A percentile compares a stretch with the other conserved stretches of the same genome.
Conservation (phyloP, 495 filamentous ascomycete genomes). For the Podospora sp. region DNA sequence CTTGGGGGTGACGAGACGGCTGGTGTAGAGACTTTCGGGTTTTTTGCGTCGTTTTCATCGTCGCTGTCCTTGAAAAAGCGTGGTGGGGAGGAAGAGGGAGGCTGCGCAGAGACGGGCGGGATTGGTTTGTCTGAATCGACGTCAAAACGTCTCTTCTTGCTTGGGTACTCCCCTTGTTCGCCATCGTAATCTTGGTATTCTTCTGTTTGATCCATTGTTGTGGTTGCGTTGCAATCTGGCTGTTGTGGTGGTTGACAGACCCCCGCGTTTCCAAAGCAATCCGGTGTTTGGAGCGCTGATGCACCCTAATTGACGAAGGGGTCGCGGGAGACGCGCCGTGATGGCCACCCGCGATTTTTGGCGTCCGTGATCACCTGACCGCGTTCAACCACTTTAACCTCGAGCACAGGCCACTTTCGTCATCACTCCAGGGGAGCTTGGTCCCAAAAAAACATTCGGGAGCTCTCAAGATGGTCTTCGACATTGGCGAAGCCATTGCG, state of each 20-base stretch:
- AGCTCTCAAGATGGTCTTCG: neutral
- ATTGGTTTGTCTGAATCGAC: too few species aligned
- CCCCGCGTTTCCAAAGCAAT: neutral
- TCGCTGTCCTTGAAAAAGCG: neutral
- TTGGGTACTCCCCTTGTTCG: conserved; percentile 58
- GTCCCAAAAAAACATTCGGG: neutral
- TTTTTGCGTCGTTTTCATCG: neutral
- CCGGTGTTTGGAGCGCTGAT: neutral
- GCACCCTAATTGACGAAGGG: neutral
- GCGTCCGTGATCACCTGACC: conserved; percentile 37
- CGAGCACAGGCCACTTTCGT: conserved; percentile 19
- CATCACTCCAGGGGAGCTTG: neutral
- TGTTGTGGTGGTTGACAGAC: neutral
- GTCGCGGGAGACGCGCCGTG: conserved; percentile 19
- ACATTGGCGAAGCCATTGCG: neutral
- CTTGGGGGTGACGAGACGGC: neutral
- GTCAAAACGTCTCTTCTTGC: conserved; percentile 41
- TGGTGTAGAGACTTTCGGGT: neutral
- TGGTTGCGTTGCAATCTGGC: neutral
- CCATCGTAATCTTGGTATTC: neutral
- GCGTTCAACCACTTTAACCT: conserved; percentile 14
- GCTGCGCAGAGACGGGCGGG: too few species aligned
- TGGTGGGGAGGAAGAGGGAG: too few species aligned
- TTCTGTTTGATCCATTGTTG: neutral
- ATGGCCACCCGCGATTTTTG: conserved; percentile 37